These are phyloP conservation scores for Saccharomycopsis sp. DNA, from an alignment of 805 yeast genomes.

Conservation along the genomic window DNA sequence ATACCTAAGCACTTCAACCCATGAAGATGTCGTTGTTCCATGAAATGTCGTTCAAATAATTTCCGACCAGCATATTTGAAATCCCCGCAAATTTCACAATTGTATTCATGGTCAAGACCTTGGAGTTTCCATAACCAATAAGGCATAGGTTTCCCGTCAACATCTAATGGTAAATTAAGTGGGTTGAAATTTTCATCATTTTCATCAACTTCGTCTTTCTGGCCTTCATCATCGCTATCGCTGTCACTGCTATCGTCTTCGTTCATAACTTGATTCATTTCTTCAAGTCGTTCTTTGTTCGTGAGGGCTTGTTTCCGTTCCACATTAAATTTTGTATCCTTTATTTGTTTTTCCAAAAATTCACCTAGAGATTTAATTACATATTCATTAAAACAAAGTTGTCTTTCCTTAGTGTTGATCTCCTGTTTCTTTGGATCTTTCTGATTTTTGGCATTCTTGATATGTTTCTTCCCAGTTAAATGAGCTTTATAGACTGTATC, in stretches of 20 bases:
- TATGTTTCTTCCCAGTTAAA: constrained; percentile 68
- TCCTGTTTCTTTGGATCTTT: constrained; percentile 12
- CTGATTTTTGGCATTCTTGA: constrained; percentile 35
- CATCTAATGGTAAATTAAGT: constrained; percentile 66
- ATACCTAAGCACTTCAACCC: constrained; percentile 77
- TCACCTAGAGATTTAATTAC: constrained; percentile 32
- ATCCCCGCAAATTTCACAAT: constrained; percentile 87
- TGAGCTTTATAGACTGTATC: constrained; percentile 63
- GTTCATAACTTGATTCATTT: constrained; percentile 36
- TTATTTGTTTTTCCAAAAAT: constrained; percentile 35
- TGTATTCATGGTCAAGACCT: constrained; percentile 66
- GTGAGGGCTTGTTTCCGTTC: constrained; percentile 66
- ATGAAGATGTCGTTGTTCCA: constrained; percentile 57
- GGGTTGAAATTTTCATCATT: constrained; percentile 35
- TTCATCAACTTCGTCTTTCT: constrained; percentile 30
- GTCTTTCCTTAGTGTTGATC: constrained; percentile 18
- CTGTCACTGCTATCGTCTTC: constrained; percentile 30
- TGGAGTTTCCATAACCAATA: constrained; percentile 87
- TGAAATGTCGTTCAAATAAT: constrained; percentile 68
- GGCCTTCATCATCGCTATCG: constrained; percentile 24
- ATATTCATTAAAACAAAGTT: constrained; percentile 32
- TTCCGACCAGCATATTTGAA: constrained; percentile 63
- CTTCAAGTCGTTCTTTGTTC: constrained; percentile 57
- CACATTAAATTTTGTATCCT: constrained; percentile 49
- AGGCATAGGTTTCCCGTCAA: constrained; percentile 91